Evolutionary conservation across 2,329 filamentous ascomycete genomes (phyloP).

Genomic region (Exophiala dermatitidis): DNA sequence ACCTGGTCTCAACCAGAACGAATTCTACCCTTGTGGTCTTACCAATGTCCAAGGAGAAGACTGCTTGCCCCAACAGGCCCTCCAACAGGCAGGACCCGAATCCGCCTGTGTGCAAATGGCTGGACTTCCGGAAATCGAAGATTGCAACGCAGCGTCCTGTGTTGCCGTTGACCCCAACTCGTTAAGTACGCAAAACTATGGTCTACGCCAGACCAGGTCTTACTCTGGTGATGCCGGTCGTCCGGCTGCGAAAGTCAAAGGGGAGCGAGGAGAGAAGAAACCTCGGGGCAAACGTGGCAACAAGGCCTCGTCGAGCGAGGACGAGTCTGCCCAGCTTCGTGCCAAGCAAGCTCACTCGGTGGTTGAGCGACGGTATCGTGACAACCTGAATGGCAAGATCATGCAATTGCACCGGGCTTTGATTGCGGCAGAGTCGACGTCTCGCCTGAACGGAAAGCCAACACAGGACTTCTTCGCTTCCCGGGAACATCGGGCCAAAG

Average conservation of each 20-base stretch:
- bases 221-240: neutral
- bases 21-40: neutral
- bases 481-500: conserved; percentile 18
- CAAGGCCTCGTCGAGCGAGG: conserved; percentile 13
- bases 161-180: neutral
- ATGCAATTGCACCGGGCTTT: conserved; percentile 24
- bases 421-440: conserved; percentile 8
- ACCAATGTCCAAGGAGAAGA: neutral
- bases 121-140: conserved; percentile 17
- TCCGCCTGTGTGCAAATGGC: conserved; percentile 13
- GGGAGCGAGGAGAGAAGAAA: conserved; percentile 7
- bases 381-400: conserved; percentile 27
- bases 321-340: conserved; percentile 16
- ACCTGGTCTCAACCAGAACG: conserved; percentile 6
- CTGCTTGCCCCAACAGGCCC: conserved; percentile 3
- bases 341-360: conserved; percentile 26
- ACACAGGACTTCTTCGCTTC: conserved; percentile 11
- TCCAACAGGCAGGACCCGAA: conserved; percentile 8
- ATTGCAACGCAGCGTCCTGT: conserved; percentile 11
- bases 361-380: conserved; percentile 25
- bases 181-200: neutral
- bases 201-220: neutral
- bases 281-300: conserved; percentile 14
- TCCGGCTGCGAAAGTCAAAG: neutral
- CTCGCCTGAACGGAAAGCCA: conserved; percentile 6